Conservation (phyloP, 164 flowering plant species). For the Tetrastigma voinierianum region DNA sequence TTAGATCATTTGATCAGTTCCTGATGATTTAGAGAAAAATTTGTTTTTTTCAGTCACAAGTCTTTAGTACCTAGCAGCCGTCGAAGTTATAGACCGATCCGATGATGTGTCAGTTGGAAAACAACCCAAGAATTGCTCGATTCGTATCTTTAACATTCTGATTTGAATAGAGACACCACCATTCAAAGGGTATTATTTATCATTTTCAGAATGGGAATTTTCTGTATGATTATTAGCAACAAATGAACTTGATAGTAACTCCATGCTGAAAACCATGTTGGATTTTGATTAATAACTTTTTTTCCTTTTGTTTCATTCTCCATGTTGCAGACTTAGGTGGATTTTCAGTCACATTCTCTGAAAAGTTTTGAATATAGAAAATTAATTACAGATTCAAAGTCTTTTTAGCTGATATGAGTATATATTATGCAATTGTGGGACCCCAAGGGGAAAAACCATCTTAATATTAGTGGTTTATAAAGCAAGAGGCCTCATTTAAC, state of each 20-base stretch:
- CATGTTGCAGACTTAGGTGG: not conserved
- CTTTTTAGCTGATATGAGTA: not conserved
- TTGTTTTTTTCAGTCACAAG: not conserved
- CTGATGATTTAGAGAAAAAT: not conserved
- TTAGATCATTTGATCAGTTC: constrained; percentile 1
- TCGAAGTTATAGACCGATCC: no score
- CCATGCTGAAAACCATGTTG: not conserved
- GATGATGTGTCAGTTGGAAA: not conserved
- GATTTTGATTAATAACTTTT: not conserved
- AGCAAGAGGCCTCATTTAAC: not conserved
- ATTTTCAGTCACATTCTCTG: not conserved
- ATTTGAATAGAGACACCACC: not conserved
- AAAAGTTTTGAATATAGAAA: not conserved
- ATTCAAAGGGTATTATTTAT: not conserved
- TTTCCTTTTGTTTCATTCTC: not conserved
- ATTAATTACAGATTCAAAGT: not conserved
- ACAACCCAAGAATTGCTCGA: not conserved
- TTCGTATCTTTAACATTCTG: not conserved
- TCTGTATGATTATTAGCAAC: not conserved
- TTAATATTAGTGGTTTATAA: not conserved
- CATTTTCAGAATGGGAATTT: not conserved
- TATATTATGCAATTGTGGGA: not conserved
- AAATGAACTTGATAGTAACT: not conserved
- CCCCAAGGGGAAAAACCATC: not conserved
- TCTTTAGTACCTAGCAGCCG: no score